Percentiles rank a stretch among this genome's conserved stretches.
Evolutionary conservation across 768 basidiomycete genomes (phyloP).

Genomic region (Hygrophorus pudorinus): DNA sequence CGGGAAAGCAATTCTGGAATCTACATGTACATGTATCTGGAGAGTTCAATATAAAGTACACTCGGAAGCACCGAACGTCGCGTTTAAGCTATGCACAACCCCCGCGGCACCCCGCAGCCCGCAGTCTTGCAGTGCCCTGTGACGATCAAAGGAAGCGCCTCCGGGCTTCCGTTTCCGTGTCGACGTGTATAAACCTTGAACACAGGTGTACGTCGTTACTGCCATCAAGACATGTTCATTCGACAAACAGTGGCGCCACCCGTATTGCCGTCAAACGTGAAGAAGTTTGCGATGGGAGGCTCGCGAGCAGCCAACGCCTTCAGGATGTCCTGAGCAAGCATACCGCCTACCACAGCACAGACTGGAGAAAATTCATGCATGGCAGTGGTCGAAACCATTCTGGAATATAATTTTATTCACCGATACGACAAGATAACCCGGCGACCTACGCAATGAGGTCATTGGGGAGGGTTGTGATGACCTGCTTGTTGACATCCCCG

Average conservation of each 20-base stretch:
- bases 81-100: too few relatives aligned
- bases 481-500: slow-evolving; percentile 65
- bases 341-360: slow-evolving; percentile 90
- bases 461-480: slow-evolving; percentile 44
- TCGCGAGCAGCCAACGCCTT: slow-evolving; percentile 87
- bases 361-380: slow-evolving; percentile 84
- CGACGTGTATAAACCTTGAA: too few relatives aligned
- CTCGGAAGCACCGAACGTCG: too few relatives aligned
- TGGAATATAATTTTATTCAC: slow-evolving; percentile 19
- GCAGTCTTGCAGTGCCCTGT: too few relatives aligned
- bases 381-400: slow-evolving; percentile 61
- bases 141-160: too few relatives aligned
- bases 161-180: too few relatives aligned
- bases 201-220: too few relatives aligned
- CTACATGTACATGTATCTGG: too few relatives aligned
- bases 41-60: too few relatives aligned
- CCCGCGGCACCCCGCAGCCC: too few relatives aligned
- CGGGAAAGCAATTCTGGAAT: too few relatives aligned
- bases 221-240: slow-evolving; percentile 28
- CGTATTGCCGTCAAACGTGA: slow-evolving; percentile 77
- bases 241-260: slow-evolving; percentile 65
- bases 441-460: slow-evolving; percentile 52
- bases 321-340: slow-evolving; percentile 90
- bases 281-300: slow-evolving; percentile 87
- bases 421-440: slow-evolving; percentile 6